Percentiles rank a stretch among this genome's conserved stretches.
phyloP scores from a whole-genome alignment of 2,329 filamentous ascomycete genomes.

The Canariomyces notabilis region DNA sequence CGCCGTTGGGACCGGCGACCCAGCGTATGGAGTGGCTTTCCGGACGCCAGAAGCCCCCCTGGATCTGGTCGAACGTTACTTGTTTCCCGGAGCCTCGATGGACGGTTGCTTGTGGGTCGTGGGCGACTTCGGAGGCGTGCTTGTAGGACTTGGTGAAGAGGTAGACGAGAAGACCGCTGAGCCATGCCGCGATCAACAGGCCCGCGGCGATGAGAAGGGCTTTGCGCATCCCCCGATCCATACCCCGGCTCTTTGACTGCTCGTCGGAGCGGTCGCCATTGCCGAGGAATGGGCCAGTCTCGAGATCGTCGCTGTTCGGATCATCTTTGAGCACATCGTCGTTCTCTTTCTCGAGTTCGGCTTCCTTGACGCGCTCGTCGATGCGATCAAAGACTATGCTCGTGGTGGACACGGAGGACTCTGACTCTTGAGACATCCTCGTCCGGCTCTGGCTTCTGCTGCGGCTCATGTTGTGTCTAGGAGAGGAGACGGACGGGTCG shows the following conservation, averaged over 20 bases:
- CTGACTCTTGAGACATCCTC: slow-evolving; percentile 51
- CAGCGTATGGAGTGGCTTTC: slow-evolving; percentile 64
- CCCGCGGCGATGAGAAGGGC: slow-evolving; percentile 56
- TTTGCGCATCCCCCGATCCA: slow-evolving; percentile 62
- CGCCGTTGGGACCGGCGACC: slow-evolving; percentile 68
- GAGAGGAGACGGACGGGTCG: slow-evolving; percentile 13
- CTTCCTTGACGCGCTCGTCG: slow-evolving; percentile 46
- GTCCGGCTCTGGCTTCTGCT: slow-evolving; percentile 11
- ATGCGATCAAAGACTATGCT: slow-evolving; percentile 77
- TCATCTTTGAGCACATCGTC: slow-evolving; percentile 43
- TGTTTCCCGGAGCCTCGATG: slow-evolving; percentile 62
- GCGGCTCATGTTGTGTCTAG: slow-evolving; percentile 8
- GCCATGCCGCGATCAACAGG: slow-evolving; percentile 63
- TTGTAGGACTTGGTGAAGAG: slow-evolving; percentile 61
- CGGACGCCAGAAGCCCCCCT: slow-evolving; percentile 61
- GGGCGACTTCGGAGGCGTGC: slow-evolving; percentile 55
- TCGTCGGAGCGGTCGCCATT: slow-evolving; percentile 28
- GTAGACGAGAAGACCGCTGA: slow-evolving; percentile 62
- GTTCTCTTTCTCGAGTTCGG: slow-evolving; percentile 32
- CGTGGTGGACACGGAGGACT: slow-evolving; percentile 76
- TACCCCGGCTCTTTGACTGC: slow-evolving; percentile 43
- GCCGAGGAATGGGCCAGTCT: slow-evolving; percentile 50
- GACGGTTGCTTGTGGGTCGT: slow-evolving; percentile 62
- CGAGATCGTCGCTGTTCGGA: slow-evolving; percentile 41
- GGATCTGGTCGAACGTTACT: slow-evolving; percentile 67